These are phyloP conservation scores for Amylostereum areolatum DNA, from an alignment of 1,284 basidiomycete species.

Conservation along the genomic window DNA sequence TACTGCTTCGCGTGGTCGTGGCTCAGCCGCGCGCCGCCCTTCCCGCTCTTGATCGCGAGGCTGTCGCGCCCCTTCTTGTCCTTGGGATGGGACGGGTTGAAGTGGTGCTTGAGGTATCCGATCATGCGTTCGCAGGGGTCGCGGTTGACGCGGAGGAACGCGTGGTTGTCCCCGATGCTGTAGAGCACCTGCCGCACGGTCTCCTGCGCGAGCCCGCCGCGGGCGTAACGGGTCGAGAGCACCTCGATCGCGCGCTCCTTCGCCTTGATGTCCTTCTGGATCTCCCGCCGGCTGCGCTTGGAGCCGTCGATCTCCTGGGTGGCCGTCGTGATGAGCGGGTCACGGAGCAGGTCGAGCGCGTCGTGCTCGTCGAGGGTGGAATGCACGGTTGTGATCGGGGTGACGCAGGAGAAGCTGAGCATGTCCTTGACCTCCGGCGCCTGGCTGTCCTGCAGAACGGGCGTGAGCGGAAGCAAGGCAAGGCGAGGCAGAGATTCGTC, in stretches of 20 bases:
- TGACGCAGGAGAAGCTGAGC: conserved; percentile 68
- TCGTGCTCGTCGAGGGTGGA: conserved; percentile 53
- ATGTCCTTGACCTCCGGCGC: conserved; percentile 69
- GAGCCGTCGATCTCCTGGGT: conserved; percentile 76
- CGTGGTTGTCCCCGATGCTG: conserved; percentile 80
- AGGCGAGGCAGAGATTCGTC: conserved; percentile 3
- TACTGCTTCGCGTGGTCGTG: conserved; percentile 81
- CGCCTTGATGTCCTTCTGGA: conserved; percentile 72
- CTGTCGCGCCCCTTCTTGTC: conserved; percentile 45
- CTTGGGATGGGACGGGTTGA: conserved; percentile 63
- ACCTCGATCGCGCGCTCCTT: conserved; percentile 78
- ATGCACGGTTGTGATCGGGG: conserved; percentile 69
- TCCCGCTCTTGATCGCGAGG: conserved; percentile 72
- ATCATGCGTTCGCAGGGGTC: conserved; percentile 83
- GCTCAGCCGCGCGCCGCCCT: conserved; percentile 67
- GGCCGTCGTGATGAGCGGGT: conserved; percentile 64
- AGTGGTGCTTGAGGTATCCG: conserved; percentile 62
- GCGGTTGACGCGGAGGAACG: conserved; percentile 74
- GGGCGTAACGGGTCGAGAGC: conserved; percentile 56
- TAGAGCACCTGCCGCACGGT: conserved; percentile 70
- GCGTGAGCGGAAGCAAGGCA: conserved; percentile 1
- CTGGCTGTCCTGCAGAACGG: conserved; percentile 61
- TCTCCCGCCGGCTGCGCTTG: conserved; percentile 60
- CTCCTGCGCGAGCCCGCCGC: conserved; percentile 53
- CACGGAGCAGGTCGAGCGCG: conserved; percentile 63